Evolutionary conservation across 169 alveolate species (phyloP).

Genomic region (Babesia bigemina): DNA sequence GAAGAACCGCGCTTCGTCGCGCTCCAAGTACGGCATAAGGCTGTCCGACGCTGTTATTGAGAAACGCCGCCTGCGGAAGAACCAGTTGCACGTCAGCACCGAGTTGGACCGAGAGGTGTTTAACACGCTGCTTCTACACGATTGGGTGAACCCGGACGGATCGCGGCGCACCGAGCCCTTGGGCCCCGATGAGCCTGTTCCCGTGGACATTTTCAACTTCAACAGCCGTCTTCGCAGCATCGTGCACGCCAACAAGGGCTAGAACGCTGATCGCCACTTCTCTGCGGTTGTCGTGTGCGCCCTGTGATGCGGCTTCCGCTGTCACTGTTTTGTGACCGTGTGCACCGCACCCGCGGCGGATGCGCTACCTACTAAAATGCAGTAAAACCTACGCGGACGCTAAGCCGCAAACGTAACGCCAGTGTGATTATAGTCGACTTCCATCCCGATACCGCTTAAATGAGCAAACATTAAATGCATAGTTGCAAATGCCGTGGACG

Average conservation of each 20-base stretch:
- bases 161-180: constrained; percentile 58
- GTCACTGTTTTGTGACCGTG: too few species aligned
- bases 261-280: not conserved
- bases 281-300: too few species aligned
- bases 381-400: too few species aligned
- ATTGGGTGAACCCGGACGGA: constrained; percentile 72
- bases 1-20: constrained; percentile 76
- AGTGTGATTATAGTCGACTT: too few species aligned
- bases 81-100: constrained; percentile 71
- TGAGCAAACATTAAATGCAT: too few species aligned
- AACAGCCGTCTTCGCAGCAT: constrained; percentile 72
- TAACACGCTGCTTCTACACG: constrained; percentile 55
- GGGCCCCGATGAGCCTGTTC: constrained; percentile 67
- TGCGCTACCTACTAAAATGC: too few species aligned
- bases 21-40: constrained; percentile 78
- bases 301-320: too few species aligned
- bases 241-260: constrained; percentile 21
- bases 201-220: constrained; percentile 73
- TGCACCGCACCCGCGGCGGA: too few species aligned
- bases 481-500: too few species aligned
- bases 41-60: constrained; percentile 43
- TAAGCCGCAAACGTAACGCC: too few species aligned
- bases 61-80: constrained; percentile 60
- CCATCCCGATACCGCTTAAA: too few species aligned
- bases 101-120: constrained; percentile 72